A percentile compares a stretch with the other conserved stretches of the same genome.
These are phyloP conservation scores for Mycena haematopus DNA, from an alignment of 768 basidiomycete genomes.

Conservation along the genomic window DNA sequence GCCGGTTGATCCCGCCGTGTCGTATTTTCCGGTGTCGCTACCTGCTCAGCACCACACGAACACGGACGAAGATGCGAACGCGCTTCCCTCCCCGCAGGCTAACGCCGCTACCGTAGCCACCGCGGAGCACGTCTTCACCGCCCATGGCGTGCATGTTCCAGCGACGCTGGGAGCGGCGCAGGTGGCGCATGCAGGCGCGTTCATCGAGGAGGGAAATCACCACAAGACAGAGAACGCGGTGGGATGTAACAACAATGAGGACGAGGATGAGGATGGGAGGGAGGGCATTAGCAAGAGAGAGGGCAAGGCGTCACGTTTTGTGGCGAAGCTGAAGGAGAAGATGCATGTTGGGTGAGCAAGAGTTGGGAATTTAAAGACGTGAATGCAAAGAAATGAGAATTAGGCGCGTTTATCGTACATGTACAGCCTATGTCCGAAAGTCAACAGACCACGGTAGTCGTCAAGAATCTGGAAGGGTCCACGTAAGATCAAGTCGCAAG, in stretches of 20 bases:
- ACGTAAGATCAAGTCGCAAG: too few species aligned
- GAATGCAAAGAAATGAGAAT: neutral
- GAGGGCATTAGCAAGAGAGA: neutral
- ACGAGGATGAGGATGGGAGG: neutral
- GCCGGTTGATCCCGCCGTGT: neutral
- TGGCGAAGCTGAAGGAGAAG: slow-evolving; percentile 7
- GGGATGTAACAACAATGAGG: neutral
- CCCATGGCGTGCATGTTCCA: neutral
- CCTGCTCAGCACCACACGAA: neutral
- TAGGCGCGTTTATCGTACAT: neutral
- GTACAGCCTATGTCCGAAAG: too few species aligned
- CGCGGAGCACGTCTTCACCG: neutral
- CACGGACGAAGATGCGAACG: neutral
- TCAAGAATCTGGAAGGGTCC: too few species aligned
- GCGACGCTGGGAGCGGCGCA: slow-evolving; percentile 3
- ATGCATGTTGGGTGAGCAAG: slow-evolving; percentile 4
- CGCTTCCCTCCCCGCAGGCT: slow-evolving; percentile 1
- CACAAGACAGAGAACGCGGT: neutral
- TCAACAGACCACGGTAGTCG: too few species aligned
- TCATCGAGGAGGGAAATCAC: neutral
- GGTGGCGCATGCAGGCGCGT: slow-evolving; percentile 3
- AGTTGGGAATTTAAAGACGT: neutral
- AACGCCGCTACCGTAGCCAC: neutral
- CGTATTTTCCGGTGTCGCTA: neutral
- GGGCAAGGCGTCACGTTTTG: neutral